Percentiles rank a stretch among this genome's conserved stretches.
phyloP scores from a whole-genome alignment of 345 rosid genomes.

The Pugionium dolabratum region DNA sequence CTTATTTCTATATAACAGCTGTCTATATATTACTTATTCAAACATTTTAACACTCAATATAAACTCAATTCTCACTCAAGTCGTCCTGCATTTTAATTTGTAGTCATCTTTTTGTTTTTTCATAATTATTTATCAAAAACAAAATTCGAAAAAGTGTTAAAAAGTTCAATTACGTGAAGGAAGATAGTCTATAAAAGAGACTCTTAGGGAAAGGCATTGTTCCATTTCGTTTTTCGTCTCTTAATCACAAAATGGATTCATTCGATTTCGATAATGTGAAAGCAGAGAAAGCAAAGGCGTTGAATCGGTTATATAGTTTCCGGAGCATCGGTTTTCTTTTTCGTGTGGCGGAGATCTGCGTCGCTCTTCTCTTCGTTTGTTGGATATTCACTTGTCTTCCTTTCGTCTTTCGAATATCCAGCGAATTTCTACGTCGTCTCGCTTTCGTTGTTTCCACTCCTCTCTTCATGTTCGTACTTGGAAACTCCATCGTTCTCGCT shows the following conservation, averaged over 20 bases:
- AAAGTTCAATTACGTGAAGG: too few species aligned
- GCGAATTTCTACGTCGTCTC: conserved; percentile 46
- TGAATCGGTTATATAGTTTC: conserved; percentile 38
- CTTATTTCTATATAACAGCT: conserved; percentile 7
- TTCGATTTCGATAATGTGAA: conserved; percentile 44
- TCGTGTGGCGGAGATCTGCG: conserved; percentile 38
- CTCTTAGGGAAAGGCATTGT: conserved; percentile 21
- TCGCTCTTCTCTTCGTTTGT: conserved; percentile 44
- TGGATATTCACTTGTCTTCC: conserved; percentile 61
- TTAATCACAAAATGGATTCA: conserved; percentile 37
- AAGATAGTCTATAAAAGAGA: conserved; percentile 13
- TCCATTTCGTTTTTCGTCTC: conserved; percentile 20
- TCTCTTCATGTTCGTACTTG: conserved; percentile 57
- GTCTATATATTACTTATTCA: background rate
- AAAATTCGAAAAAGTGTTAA: too few species aligned
- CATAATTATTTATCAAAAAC: too few species aligned
- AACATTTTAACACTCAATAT: background rate
- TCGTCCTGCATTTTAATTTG: too few species aligned
- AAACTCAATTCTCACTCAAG: too few species aligned
- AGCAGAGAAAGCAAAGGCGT: conserved; percentile 41
- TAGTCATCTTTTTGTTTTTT: too few species aligned
- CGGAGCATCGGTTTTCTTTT: conserved; percentile 43
- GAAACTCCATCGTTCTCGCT: conserved; percentile 58
- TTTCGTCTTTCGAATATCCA: conserved; percentile 47
- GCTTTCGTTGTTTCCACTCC: conserved; percentile 52